Conservation (phyloP, 306 rosid genomes). For the Pyrus pyrifolia region DNA sequence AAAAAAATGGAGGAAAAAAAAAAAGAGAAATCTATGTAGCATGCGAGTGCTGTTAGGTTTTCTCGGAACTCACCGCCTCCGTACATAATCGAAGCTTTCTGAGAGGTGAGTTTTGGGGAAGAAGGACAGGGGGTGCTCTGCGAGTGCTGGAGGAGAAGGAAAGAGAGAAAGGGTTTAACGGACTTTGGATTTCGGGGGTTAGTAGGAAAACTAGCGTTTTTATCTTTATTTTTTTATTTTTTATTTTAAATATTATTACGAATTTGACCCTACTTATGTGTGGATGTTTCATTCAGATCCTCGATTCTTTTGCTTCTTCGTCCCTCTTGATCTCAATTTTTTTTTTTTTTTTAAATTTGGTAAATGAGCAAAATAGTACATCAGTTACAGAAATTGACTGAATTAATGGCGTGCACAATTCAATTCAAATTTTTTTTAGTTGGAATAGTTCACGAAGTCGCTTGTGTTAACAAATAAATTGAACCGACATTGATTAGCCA, state of each 20-base stretch:
- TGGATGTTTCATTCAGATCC: background rate
- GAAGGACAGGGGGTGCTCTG: background rate
- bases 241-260: background rate
- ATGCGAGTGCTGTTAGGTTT: background rate
- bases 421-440: background rate
- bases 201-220: background rate
- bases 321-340: background rate
- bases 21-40: background rate
- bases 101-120: background rate
- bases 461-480: too few relatives aligned
- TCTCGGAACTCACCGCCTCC: slow-evolving; percentile 76
- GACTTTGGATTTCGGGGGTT: background rate
- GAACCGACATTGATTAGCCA: too few relatives aligned
- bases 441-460: too few relatives aligned
- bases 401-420: too few relatives aligned
- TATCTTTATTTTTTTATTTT: background rate
- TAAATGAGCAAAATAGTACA: background rate
- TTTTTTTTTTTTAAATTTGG: too few relatives aligned
- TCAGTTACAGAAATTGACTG: background rate
- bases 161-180: background rate
- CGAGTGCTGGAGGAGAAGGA: background rate
- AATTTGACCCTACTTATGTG: background rate
- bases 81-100: slow-evolving; percentile 51
- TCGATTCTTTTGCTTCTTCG: too few relatives aligned
- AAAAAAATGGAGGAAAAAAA: background rate